A percentile compares a stretch with the other conserved stretches of the same genome.
These are phyloP conservation scores for Aspergillus diversus DNA, from an alignment of 495 filamentous ascomycete species.

Conservation along the genomic window DNA sequence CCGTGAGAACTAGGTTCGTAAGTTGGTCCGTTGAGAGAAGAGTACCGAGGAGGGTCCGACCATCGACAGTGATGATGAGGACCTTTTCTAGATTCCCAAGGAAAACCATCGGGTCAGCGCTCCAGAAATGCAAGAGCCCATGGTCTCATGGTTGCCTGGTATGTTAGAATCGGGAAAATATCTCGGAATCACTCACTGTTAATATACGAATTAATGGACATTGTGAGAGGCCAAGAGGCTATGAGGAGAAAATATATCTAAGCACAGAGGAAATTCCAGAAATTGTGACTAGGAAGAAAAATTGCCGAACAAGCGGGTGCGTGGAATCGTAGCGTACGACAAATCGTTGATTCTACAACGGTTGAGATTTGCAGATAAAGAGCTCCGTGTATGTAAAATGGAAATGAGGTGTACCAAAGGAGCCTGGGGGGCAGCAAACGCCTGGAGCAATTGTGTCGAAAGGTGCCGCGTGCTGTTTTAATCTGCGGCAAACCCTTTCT, in stretches of 20 bases:
- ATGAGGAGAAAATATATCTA: not conserved
- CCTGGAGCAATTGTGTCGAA: conserved; percentile 3
- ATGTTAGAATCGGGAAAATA: not conserved
- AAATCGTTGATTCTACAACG: too few relatives aligned
- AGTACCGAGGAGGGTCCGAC: conserved; percentile 81
- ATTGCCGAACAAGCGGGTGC: not conserved
- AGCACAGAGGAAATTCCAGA: not conserved
- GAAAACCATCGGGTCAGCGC: conserved; percentile 31
- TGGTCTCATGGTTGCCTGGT: not conserved
- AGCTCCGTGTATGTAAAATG: too few relatives aligned
- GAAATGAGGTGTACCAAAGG: not conserved
- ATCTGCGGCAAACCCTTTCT: not conserved
- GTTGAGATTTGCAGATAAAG: too few relatives aligned
- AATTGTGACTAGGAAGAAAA: not conserved
- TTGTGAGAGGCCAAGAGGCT: conserved; percentile 31
- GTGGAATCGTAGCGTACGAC: not conserved
- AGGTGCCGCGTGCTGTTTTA: not conserved
- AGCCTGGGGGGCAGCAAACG: not conserved
- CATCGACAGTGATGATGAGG: conserved; percentile 88
- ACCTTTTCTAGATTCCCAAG: conserved; percentile 75
- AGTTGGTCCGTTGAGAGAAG: conserved; percentile 88
- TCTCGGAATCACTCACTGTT: conserved; percentile 54
- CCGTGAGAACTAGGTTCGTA: conserved; percentile 86
- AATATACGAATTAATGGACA: conserved; percentile 70
- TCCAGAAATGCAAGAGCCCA: not conserved